Evolutionary conservation across 2,329 filamentous ascomycete genomes (phyloP).

Genomic region (Sporothrix dimorphospora): DNA sequence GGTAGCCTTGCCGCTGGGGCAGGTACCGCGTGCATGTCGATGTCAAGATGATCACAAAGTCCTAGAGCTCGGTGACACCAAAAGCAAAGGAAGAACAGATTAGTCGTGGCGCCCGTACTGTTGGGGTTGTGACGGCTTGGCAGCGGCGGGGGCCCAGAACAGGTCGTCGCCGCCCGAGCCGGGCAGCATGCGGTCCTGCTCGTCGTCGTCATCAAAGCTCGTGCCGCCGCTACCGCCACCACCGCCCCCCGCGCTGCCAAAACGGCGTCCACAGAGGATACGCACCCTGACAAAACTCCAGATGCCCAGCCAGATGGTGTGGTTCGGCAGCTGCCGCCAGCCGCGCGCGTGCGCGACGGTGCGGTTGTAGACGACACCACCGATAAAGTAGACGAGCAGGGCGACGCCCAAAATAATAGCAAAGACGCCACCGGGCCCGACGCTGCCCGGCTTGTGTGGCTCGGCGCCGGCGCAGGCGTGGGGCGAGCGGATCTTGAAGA

Average conservation of each 20-base stretch:
- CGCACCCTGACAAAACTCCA: slow-evolving; percentile 81
- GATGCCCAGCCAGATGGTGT: slow-evolving; percentile 87
- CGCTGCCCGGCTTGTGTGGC: slow-evolving; percentile 71
- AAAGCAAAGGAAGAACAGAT: slow-evolving; percentile 34
- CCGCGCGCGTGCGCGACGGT: slow-evolving; percentile 92
- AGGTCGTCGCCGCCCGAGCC: slow-evolving; percentile 14
- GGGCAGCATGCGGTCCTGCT: slow-evolving; percentile 11
- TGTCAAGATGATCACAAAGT: slow-evolving; percentile 67
- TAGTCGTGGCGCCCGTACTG: slow-evolving; percentile 27
- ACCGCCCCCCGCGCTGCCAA: not conserved
- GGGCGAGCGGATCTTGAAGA: slow-evolving; percentile 87
- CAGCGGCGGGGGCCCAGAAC: slow-evolving; percentile 14
- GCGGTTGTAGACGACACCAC: slow-evolving; percentile 93
- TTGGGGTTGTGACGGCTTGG: slow-evolving; percentile 7
- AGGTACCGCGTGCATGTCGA: slow-evolving; percentile 71
- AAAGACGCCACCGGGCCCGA: slow-evolving; percentile 77
- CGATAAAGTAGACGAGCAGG: slow-evolving; percentile 84
- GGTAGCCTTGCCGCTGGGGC: slow-evolving; percentile 69
- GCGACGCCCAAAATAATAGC: slow-evolving; percentile 79
- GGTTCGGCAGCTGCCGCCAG: slow-evolving; percentile 95
- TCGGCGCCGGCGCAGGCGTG: slow-evolving; percentile 74
- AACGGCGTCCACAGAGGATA: slow-evolving; percentile 29
- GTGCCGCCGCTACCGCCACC: not conserved
- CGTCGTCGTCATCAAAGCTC: slow-evolving; percentile 6
- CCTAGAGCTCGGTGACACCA: slow-evolving; percentile 46